Percentiles rank a stretch among this genome's conserved stretches.
phyloP scores from a whole-genome alignment of 345 rosid genomes.

The Populus deltoides region DNA sequence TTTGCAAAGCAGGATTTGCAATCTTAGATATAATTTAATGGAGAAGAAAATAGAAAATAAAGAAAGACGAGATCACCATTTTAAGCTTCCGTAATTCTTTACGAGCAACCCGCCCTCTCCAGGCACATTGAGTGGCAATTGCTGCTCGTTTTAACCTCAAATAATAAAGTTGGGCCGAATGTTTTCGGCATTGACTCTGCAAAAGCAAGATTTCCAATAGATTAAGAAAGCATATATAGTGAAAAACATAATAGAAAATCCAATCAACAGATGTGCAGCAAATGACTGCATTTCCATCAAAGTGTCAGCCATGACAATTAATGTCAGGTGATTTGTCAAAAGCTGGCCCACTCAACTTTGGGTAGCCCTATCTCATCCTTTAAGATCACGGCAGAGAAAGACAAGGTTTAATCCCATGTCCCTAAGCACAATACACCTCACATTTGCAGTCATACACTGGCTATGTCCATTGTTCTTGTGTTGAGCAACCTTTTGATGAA shows the following conservation, averaged over 20 bases:
- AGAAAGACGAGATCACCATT: constrained; percentile 40
- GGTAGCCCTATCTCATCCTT: background rate
- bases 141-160: constrained; percentile 68
- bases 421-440: background rate
- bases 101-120: constrained; percentile 90
- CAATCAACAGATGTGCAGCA: background rate
- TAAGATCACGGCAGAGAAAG: background rate
- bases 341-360: background rate
- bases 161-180: constrained; percentile 56
- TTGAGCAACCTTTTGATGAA: background rate
- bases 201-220: constrained; percentile 3
- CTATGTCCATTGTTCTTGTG: background rate
- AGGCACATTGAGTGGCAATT: constrained; percentile 72
- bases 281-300: background rate
- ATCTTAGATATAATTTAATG: background rate
- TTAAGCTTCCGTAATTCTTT: constrained; percentile 77
- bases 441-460: background rate
- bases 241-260: background rate
- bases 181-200: constrained; percentile 72
- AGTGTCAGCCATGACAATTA: background rate
- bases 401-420: background rate
- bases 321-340: background rate
- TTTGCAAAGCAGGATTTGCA: background rate
- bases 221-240: background rate
- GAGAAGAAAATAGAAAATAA: background rate